phyloP scores from a whole-genome alignment of 108 stramenopile genomes.

The Mediolabrus comicus region DNA sequence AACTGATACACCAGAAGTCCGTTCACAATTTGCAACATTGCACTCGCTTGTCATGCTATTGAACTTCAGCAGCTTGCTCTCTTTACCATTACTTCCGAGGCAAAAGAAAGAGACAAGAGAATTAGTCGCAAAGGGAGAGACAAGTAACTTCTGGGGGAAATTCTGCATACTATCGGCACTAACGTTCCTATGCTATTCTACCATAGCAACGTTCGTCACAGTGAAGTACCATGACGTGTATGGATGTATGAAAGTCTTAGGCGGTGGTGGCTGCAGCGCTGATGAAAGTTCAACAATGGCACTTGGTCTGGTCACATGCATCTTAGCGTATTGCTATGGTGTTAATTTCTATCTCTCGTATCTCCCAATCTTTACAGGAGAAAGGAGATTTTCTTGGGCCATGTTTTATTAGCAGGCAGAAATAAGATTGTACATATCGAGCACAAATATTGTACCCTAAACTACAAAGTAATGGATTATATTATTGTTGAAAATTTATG shows the following conservation, averaged over 20 bases:
- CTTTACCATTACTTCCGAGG: slow-evolving; percentile 43
- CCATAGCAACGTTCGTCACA: slow-evolving; percentile 37
- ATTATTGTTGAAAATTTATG: not conserved
- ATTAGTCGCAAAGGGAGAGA: slow-evolving; percentile 46
- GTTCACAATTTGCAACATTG: slow-evolving; percentile 36
- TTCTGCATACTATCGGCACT: slow-evolving; percentile 30
- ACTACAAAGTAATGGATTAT: too few species aligned
- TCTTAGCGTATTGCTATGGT: slow-evolving; percentile 41
- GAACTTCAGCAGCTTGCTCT: slow-evolving; percentile 38
- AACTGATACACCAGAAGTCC: slow-evolving; percentile 40
- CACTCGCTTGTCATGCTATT: slow-evolving; percentile 29
- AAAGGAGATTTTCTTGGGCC: slow-evolving; percentile 26
- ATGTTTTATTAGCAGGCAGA: slow-evolving; percentile 21
- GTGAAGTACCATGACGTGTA: slow-evolving; percentile 42
- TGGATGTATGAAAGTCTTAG: slow-evolving; percentile 41
- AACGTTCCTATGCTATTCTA: slow-evolving; percentile 38
- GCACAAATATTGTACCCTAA: too few species aligned
- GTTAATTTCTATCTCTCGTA: slow-evolving; percentile 42
- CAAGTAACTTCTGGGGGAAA: slow-evolving; percentile 22
- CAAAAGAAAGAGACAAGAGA: slow-evolving; percentile 54
- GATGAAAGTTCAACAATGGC: slow-evolving; percentile 37
- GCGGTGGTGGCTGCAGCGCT: slow-evolving; percentile 35
- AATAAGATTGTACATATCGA: not conserved
- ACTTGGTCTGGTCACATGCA: slow-evolving; percentile 15
- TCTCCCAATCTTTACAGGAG: slow-evolving; percentile 41